Evolutionary conservation across 129 eudicot species (phyloP).

Genomic region (Smallanthus sonchifolius): DNA sequence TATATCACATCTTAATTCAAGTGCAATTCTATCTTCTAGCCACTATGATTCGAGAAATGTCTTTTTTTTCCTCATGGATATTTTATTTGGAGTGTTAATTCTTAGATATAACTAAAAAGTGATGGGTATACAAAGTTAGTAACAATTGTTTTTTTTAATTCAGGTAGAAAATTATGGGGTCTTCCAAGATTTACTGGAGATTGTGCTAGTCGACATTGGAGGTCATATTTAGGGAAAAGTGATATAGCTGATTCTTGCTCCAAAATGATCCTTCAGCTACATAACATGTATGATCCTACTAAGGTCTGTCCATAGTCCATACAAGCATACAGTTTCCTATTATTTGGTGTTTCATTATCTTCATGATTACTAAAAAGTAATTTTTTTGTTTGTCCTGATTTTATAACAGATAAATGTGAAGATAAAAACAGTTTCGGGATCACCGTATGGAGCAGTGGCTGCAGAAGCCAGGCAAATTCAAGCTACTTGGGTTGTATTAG

Average conservation of each 20-base stretch:
- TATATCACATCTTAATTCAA: neutral
- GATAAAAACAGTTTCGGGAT: slow-evolving; percentile 75
- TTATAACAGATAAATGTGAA: slow-evolving; percentile 74
- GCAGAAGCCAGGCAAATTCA: slow-evolving; percentile 75
- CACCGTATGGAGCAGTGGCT: slow-evolving; percentile 82
- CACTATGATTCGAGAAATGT: neutral
- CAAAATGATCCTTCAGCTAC: slow-evolving; percentile 96
- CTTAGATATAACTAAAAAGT: neutral
- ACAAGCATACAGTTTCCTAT: neutral
- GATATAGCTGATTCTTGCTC: slow-evolving; percentile 87
- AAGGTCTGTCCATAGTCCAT: slow-evolving; percentile 48
- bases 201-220: slow-evolving; percentile 83
- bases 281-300: slow-evolving; percentile 87
- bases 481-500: slow-evolving; percentile 91
- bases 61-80: neutral
- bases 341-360: neutral
- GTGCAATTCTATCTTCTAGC: neutral
- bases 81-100: neutral
- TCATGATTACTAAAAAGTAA: neutral
- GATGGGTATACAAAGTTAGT: neutral
- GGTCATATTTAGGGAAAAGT: slow-evolving; percentile 52
- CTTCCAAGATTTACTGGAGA: slow-evolving; percentile 90
- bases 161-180: slow-evolving; percentile 81
- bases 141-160: slow-evolving; percentile 9
- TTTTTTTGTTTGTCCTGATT: neutral